Evolutionary conservation across 805 yeast species (phyloP).

Genomic region (Candida silvatica): DNA sequence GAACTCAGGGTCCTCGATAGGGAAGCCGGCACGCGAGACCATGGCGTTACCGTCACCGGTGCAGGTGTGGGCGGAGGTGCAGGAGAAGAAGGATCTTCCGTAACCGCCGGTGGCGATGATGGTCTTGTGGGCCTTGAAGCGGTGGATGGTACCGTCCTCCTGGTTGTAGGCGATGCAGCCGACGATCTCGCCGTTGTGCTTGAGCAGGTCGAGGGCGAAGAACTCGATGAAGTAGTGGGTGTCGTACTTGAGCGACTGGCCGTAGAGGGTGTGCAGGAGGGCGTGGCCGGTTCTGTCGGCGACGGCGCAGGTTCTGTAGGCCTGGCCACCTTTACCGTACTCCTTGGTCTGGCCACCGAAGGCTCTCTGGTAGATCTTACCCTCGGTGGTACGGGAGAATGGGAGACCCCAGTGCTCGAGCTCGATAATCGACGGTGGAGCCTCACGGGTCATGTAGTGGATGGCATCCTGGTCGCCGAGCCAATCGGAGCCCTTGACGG

Average conservation of each 20-base stretch:
- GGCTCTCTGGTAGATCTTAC: conserved; percentile 96
- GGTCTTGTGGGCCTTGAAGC: conserved; percentile 96
- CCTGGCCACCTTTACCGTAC: conserved; percentile 97
- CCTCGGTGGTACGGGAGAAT: conserved; percentile 93
- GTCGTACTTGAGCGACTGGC: conserved; percentile 93
- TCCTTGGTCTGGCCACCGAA: conserved; percentile 97
- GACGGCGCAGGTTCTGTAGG: conserved; percentile 98
- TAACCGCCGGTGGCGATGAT: conserved; percentile 98
- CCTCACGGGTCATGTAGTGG: conserved; percentile 98
- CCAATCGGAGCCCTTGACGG: conserved; percentile 99
- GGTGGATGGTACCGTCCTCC: conserved; percentile 97
- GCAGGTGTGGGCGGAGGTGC: conserved; percentile 99
- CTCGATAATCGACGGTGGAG: conserved; percentile 92
- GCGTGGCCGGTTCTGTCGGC: conserved; percentile 99
- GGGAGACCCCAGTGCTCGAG: conserved; percentile 98
- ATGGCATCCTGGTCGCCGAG: conserved; percentile 99
- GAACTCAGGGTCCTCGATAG: conserved; percentile 94
- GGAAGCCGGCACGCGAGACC: conserved; percentile 98
- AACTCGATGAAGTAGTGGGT: conserved; percentile 97
- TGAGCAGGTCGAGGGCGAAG: conserved; percentile 89
- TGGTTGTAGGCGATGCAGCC: conserved; percentile 98
- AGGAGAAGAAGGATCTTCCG: conserved; percentile 97
- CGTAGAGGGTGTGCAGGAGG: conserved; percentile 87
- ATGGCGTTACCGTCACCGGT: conserved; percentile 99
- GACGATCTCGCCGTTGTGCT: conserved; percentile 92